Percentiles rank a stretch among this genome's conserved stretches.
These are phyloP conservation scores for Mrakia gelida DNA, from an alignment of 768 basidiomycete genomes.

Conservation along the genomic window DNA sequence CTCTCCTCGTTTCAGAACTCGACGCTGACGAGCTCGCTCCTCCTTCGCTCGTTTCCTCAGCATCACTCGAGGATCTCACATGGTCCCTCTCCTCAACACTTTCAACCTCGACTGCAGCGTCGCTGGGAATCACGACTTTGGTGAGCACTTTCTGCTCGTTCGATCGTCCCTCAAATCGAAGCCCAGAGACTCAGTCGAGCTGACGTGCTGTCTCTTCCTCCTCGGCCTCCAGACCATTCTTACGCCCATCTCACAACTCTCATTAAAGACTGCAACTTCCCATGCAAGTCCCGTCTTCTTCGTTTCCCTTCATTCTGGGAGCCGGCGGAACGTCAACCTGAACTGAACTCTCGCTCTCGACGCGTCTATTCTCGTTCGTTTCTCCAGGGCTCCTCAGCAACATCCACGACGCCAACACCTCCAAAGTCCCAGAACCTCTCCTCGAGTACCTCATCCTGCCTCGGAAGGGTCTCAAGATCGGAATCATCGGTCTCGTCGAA, in stretches of 20 bases:
- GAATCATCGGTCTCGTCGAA: slow-evolving; percentile 82
- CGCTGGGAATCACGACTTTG: slow-evolving; percentile 75
- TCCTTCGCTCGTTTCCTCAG: not conserved
- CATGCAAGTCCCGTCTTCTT: slow-evolving; percentile 38
- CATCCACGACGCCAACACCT: slow-evolving; percentile 66
- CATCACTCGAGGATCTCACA: slow-evolving; percentile 28
- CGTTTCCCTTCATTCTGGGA: no score
- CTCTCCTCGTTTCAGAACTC: no score
- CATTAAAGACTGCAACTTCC: slow-evolving; percentile 68
- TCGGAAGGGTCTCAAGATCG: slow-evolving; percentile 64
- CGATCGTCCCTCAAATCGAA: not conserved
- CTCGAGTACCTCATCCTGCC: slow-evolving; percentile 64
- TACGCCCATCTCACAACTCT: slow-evolving; percentile 50
- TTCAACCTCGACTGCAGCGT: slow-evolving; percentile 19
- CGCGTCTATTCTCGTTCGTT: not conserved
- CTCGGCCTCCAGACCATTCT: slow-evolving; percentile 14
- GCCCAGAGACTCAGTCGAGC: not conserved
- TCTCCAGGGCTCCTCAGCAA: slow-evolving; percentile 83
- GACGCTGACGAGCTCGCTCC: not conserved
- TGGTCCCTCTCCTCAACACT: slow-evolving; percentile 24
- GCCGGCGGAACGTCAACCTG: no score
- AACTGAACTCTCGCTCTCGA: not conserved
- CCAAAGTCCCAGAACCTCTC: slow-evolving; percentile 58
- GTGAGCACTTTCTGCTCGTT: slow-evolving; percentile 34
- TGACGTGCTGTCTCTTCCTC: not conserved